phyloP scores from a whole-genome alignment of 2,329 filamentous ascomycete genomes.

The Aspergillus unguis region DNA sequence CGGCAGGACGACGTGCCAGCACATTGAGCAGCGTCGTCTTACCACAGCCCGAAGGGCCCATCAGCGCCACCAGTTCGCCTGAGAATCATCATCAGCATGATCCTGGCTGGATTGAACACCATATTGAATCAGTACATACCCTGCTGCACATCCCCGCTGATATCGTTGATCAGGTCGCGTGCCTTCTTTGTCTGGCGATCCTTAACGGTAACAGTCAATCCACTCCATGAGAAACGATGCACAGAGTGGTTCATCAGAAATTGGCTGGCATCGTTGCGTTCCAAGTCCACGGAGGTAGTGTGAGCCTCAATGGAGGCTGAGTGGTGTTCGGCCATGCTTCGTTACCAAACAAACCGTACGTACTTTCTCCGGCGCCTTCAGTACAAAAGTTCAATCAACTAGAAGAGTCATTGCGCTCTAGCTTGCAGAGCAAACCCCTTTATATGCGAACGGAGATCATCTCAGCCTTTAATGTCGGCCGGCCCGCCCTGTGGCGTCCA shows the following conservation, averaged over 20 bases:
- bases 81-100: neutral
- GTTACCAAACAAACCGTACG: too few species aligned
- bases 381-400: too few species aligned
- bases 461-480: too few species aligned
- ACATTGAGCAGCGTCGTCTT: slow-evolving; percentile 84
- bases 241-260: slow-evolving; percentile 59
- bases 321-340: too few species aligned
- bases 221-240: slow-evolving; percentile 62
- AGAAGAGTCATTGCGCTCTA: too few species aligned
- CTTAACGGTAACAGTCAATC: slow-evolving; percentile 68
- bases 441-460: too few species aligned
- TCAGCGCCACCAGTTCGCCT: slow-evolving; percentile 73
- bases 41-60: slow-evolving; percentile 72
- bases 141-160: slow-evolving; percentile 63
- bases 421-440: too few species aligned
- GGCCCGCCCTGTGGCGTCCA: too few species aligned
- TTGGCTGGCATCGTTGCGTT: slow-evolving; percentile 25
- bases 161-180: slow-evolving; percentile 60
- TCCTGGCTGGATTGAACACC: too few species aligned
- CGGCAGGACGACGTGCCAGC: slow-evolving; percentile 61
- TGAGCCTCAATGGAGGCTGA: too few species aligned
- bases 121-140: slow-evolving; percentile 37
- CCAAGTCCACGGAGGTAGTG: slow-evolving; percentile 22
- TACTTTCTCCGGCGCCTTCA: too few species aligned
- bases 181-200: slow-evolving; percentile 63